phyloP scores from a whole-genome alignment of 2,329 filamentous ascomycete species.

The Cadophora gregata region DNA sequence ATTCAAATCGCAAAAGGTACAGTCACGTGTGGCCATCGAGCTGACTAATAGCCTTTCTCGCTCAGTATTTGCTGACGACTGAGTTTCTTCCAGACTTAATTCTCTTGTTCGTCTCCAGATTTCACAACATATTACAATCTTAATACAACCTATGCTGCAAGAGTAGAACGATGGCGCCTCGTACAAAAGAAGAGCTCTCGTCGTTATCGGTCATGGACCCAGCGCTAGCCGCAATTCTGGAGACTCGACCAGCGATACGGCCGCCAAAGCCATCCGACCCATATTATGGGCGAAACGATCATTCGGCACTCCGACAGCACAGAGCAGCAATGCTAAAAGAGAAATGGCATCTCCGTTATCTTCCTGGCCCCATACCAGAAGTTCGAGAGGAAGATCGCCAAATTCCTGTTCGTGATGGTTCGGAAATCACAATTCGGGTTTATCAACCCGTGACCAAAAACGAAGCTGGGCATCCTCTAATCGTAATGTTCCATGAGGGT shows the following conservation, averaged over 20 bases:
- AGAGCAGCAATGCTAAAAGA: slow-evolving; percentile 22
- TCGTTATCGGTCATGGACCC: slow-evolving; percentile 22
- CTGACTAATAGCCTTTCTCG: not conserved
- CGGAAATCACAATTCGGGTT: slow-evolving; percentile 27
- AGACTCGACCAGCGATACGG: slow-evolving; percentile 14
- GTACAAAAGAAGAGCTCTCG: slow-evolving; percentile 23
- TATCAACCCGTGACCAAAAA: slow-evolving; percentile 26
- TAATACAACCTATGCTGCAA: too few species aligned
- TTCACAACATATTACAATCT: not conserved
- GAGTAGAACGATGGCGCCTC: slow-evolving; percentile 18
- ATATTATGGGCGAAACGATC: slow-evolving; percentile 25
- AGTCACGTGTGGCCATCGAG: not conserved
- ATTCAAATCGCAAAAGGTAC: not conserved
- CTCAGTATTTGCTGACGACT: not conserved
- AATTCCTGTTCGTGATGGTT: slow-evolving; percentile 35
- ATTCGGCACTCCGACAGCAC: slow-evolving; percentile 22
- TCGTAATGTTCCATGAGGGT: slow-evolving; percentile 46
- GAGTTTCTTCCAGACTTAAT: not conserved
- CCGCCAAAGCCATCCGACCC: slow-evolving; percentile 23
- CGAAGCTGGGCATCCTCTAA: slow-evolving; percentile 35
- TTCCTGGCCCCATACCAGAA: slow-evolving; percentile 20
- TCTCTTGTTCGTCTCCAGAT: not conserved
- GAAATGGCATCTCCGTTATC: slow-evolving; percentile 23
- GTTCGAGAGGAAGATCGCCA: slow-evolving; percentile 26
- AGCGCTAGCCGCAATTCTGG: slow-evolving; percentile 19